Percentiles rank a stretch among this genome's conserved stretches.
Evolutionary conservation across 371 early-diverging fungal species (phyloP).

Genomic region (Fennellomyces sp.): DNA sequence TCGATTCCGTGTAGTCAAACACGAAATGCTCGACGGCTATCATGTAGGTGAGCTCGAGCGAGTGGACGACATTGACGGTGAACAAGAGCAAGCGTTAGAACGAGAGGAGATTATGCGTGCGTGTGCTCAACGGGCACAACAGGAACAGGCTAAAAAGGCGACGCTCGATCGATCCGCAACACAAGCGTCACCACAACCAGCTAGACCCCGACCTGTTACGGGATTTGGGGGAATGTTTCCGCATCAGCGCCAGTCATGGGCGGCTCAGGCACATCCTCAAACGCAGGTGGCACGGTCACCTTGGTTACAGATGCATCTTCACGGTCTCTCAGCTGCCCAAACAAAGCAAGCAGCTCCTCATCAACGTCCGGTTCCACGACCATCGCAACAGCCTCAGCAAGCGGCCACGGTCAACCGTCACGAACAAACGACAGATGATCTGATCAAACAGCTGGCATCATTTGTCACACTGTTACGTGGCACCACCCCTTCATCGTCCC

Average conservation of each 20-base stretch:
- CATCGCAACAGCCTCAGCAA: neutral
- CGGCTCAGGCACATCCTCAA: conserved; percentile 37
- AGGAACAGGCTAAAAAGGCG: conserved; percentile 11
- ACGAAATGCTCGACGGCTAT: conserved; percentile 34
- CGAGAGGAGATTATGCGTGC: conserved; percentile 29
- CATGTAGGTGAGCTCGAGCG: conserved; percentile 44
- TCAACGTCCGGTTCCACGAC: neutral
- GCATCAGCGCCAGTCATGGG: conserved; percentile 27
- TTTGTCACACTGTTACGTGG: conserved; percentile 19
- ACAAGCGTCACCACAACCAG: conserved; percentile 5
- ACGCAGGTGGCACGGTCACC: conserved; percentile 24
- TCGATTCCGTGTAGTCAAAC: conserved; percentile 30
- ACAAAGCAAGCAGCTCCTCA: neutral
- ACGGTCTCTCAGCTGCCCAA: conserved; percentile 1
- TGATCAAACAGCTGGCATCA: conserved; percentile 18
- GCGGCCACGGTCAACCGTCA: neutral
- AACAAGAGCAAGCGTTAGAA: conserved; percentile 24
- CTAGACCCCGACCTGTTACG: conserved; percentile 3
- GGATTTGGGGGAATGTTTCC: neutral
- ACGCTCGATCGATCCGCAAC: conserved; percentile 10
- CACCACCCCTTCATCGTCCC: no score
- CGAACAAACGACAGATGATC: conserved; percentile 23
- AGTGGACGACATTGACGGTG: conserved; percentile 45
- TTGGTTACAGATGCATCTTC: conserved; percentile 36
- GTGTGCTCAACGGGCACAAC: conserved; percentile 18